Percentiles rank a stretch among this genome's conserved stretches.
These are phyloP conservation scores for Paulownia fortunei DNA, from an alignment of 257 asterid species.

Conservation along the genomic window DNA sequence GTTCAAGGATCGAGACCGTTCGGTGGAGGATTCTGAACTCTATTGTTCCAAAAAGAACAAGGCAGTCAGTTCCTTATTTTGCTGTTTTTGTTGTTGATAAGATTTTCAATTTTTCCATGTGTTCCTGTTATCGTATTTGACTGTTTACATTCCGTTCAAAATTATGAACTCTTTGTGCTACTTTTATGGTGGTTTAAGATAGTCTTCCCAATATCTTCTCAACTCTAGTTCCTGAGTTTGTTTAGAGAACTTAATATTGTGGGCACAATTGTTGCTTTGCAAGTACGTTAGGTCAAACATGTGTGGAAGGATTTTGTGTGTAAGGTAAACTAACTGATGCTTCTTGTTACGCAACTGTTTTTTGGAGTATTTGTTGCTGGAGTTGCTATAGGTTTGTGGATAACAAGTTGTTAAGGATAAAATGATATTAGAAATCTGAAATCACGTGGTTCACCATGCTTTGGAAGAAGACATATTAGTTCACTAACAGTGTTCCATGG, in stretches of 20 bases:
- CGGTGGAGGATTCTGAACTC: slow-evolving; percentile 93
- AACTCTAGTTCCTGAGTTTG: slow-evolving; percentile 20
- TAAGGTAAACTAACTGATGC: neutral
- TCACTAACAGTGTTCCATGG: neutral
- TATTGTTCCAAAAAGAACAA: slow-evolving; percentile 73
- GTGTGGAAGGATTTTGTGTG: slow-evolving; percentile 3
- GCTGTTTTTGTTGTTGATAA: slow-evolving; percentile 18
- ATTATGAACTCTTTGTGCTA: neutral
- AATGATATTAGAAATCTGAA: neutral
- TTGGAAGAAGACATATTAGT: neutral
- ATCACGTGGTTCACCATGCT: neutral
- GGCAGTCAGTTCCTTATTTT: slow-evolving; percentile 59
- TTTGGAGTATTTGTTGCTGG: slow-evolving; percentile 21
- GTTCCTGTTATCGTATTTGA: slow-evolving; percentile 5
- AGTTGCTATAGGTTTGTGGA: neutral
- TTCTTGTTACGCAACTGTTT: neutral
- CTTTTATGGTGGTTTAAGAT: slow-evolving; percentile 16
- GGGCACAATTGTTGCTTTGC: slow-evolving; percentile 10
- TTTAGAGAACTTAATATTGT: slow-evolving; percentile 7
- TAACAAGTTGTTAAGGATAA: too few relatives aligned
- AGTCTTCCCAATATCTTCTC: neutral
- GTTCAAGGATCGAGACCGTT: slow-evolving; percentile 92
- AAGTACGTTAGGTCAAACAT: neutral
- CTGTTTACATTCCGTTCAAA: neutral
- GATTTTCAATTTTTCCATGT: neutral